A percentile compares a stretch with the other conserved stretches of the same genome.
These are phyloP conservation scores for Trichoderma simmonsii DNA, from an alignment of 2,329 filamentous ascomycete species.

Conservation along the genomic window DNA sequence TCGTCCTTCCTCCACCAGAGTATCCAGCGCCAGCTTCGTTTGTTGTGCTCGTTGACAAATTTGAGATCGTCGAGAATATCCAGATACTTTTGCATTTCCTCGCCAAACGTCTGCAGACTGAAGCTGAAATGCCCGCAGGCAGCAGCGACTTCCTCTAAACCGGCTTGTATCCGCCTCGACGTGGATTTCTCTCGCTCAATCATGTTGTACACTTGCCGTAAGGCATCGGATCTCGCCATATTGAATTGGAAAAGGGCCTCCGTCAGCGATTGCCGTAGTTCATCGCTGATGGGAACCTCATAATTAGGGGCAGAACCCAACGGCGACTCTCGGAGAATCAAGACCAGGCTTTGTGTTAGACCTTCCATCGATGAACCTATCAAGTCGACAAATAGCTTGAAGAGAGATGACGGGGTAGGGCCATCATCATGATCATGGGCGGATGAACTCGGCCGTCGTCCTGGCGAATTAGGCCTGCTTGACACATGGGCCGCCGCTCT, in stretches of 20 bases:
- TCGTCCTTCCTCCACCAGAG: constrained; percentile 60
- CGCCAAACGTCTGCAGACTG: constrained; percentile 79
- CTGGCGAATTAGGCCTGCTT: constrained; percentile 1
- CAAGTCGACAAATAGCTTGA: constrained; percentile 79
- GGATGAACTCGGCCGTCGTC: background rate
- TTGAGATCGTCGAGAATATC: constrained; percentile 79
- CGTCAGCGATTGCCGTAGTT: constrained; percentile 70
- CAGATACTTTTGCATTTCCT: constrained; percentile 77
- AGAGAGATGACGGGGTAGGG: constrained; percentile 66
- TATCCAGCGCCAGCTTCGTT: constrained; percentile 73
- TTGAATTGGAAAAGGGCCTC: constrained; percentile 74
- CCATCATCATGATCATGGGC: constrained; percentile 29
- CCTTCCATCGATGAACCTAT: constrained; percentile 89
- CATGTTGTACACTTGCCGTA: constrained; percentile 71
- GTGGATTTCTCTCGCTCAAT: constrained; percentile 64
- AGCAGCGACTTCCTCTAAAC: constrained; percentile 88
- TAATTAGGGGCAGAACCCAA: constrained; percentile 46
- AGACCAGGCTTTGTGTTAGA: constrained; percentile 75
- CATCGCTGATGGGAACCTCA: constrained; percentile 62
- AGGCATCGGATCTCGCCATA: constrained; percentile 65
- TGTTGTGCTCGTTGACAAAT: constrained; percentile 58
- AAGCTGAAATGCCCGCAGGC: constrained; percentile 92
- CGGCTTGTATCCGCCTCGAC: constrained; percentile 70
- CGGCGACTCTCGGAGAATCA: constrained; percentile 77
- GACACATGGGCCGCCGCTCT: background rate